phyloP scores from a whole-genome alignment of 331 rosid genomes.

The Malus hybrid region DNA sequence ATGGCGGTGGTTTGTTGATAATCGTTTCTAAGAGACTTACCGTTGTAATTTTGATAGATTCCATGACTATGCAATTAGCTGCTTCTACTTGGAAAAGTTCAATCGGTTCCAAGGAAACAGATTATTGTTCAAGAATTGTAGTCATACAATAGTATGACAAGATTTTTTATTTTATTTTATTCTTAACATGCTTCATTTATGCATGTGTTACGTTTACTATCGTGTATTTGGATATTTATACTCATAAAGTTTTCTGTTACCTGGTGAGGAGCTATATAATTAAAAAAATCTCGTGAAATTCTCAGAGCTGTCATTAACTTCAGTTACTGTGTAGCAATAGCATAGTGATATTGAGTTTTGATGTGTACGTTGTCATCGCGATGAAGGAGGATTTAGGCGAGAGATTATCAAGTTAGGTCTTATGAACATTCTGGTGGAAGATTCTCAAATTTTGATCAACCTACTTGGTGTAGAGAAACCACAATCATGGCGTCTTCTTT shows the following conservation, averaged over 20 bases:
- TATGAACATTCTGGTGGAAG: too few species aligned
- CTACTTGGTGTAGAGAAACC: too few species aligned
- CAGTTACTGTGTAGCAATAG: background rate
- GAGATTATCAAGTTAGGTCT: background rate
- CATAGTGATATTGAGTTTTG: background rate
- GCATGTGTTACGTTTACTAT: background rate
- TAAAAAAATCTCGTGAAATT: background rate
- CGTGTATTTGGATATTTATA: background rate
- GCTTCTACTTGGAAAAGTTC: slow-evolving; percentile 9
- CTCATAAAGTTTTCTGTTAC: background rate
- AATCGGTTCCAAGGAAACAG: background rate
- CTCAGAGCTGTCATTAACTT: background rate
- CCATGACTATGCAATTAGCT: background rate
- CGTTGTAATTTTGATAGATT: slow-evolving; percentile 12
- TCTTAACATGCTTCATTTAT: background rate
- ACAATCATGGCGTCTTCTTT: too few species aligned
- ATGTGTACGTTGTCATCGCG: background rate
- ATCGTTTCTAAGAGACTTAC: background rate
- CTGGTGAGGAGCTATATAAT: background rate
- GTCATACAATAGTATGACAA: background rate
- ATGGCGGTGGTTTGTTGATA: slow-evolving; percentile 11
- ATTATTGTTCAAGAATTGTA: background rate
- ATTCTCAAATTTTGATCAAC: too few species aligned
- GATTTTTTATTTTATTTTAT: background rate
- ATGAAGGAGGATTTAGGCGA: background rate